Evolutionary conservation across 2,329 filamentous ascomycete species (phyloP).

Genomic region (Sporothrix mexicana): DNA sequence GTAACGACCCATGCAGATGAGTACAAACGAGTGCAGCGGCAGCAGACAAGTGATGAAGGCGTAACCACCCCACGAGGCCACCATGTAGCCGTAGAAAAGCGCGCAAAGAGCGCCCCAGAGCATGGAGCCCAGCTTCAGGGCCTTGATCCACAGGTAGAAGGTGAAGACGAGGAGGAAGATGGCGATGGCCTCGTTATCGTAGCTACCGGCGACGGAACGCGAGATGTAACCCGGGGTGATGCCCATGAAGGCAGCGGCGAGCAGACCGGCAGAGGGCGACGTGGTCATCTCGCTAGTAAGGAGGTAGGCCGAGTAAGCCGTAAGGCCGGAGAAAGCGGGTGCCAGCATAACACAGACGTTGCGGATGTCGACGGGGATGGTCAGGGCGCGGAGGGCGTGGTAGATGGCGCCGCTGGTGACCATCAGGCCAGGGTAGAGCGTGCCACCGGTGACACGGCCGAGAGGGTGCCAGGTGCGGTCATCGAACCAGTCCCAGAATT

Average conservation of each 20-base stretch:
- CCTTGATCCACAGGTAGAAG: slow-evolving; percentile 99
- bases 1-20: slow-evolving; percentile 96
- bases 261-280: slow-evolving; percentile 91
- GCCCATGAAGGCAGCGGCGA: slow-evolving; percentile 95
- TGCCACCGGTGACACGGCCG: slow-evolving; percentile 96
- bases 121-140: slow-evolving; percentile 92
- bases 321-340: slow-evolving; percentile 91
- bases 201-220: slow-evolving; percentile 94
- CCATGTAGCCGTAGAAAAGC: slow-evolving; percentile 99
- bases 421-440: slow-evolving; percentile 98
- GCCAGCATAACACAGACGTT: slow-evolving; percentile 98
- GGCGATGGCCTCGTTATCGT: slow-evolving; percentile 97
- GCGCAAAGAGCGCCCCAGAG: slow-evolving; percentile 95
- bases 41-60: slow-evolving; percentile 99
- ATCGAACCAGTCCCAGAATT: slow-evolving; percentile 99
- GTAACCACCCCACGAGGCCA: slow-evolving; percentile 98
- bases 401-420: slow-evolving; percentile 98
- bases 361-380: slow-evolving; percentile 94
- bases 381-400: slow-evolving; percentile 85
- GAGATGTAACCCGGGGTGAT: slow-evolving; percentile 98
- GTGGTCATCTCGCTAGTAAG: slow-evolving; percentile 96
- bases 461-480: slow-evolving; percentile 99
- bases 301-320: slow-evolving; percentile 90
- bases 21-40: slow-evolving; percentile 89
- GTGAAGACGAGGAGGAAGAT: slow-evolving; percentile 99